Evolutionary conservation across 192 early-diverging fungal genomes (phyloP), one percentile per base, ranked within the genome.

Genomic region (Funneliformis mosseae): DNA sequence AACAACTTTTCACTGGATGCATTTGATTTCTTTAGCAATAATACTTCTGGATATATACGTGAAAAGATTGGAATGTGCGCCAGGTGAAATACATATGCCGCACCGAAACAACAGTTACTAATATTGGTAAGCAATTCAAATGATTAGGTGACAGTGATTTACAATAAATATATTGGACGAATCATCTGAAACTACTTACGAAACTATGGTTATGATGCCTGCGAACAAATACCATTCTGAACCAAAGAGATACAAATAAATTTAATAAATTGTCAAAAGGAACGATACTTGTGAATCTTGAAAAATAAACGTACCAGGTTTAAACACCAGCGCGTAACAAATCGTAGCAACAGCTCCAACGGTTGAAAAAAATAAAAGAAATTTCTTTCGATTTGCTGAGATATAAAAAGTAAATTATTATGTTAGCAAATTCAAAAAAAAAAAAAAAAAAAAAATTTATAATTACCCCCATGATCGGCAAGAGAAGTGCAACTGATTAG

Each of bases 401-500:
- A 16, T 27, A n/a, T 41, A 27, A 25, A n/a, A n/a, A 33, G n/a
- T 23, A 33, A 12, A 66, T 66, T 27, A 66, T 28, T 33, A 66
- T 66, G 14, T 33, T 33, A 66, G 5, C 33, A 0, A 33, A 33
- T 33, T 33, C 33, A 33, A 33, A 33, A 33, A 61, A 80, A 42
- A 12, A 62, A 33, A 39, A 48, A 39, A 33, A 61, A 80, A 42
- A 12, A 62, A 33, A 39, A 48, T 25, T 28, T 7, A 23, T 4
- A 68, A 79, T 38, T 82, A 83, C 82, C 81, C 70, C 86, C 84
- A 46, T 88, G 84, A 74, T 89, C 88, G 64, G 87, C 88, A 33
- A 89, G 62, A 10, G 85, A 81, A 7, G 85, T 84, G 55, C 88
- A 64, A 73, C 84, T 81, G 55, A 87, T 86, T 77, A 85, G 87